phyloP scores from a whole-genome alignment of 2,329 filamentous ascomycete genomes.

The Colletotrichum siamense region DNA sequence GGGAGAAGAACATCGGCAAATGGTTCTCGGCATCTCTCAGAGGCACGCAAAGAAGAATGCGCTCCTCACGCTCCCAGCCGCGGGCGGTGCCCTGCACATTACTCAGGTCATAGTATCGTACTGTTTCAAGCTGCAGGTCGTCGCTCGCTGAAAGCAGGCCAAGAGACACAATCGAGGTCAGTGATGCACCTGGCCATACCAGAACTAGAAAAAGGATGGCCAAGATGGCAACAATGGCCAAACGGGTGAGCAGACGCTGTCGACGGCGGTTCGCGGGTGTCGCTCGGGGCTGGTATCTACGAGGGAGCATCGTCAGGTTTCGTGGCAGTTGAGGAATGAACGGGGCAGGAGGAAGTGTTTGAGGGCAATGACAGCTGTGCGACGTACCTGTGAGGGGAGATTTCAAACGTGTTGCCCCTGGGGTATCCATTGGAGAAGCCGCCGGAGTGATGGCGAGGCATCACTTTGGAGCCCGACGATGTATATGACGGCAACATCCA shows the following conservation, averaged over 20 bases:
- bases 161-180: slow-evolving; percentile 68
- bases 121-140: slow-evolving; percentile 86
- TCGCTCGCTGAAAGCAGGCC: slow-evolving; percentile 72
- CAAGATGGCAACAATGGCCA: slow-evolving; percentile 60
- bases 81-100: slow-evolving; percentile 90
- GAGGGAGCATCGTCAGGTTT: neutral
- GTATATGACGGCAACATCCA: slow-evolving; percentile 67
- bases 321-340: neutral
- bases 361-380: neutral
- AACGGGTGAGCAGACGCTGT: slow-evolving; percentile 73
- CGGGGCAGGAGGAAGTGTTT: neutral
- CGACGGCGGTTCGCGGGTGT: slow-evolving; percentile 74
- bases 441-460: slow-evolving; percentile 80
- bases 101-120: slow-evolving; percentile 95
- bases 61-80: slow-evolving; percentile 95
- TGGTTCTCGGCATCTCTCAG: slow-evolving; percentile 92
- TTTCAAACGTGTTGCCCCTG: slow-evolving; percentile 79
- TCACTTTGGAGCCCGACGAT: slow-evolving; percentile 66
- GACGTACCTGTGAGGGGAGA: slow-evolving; percentile 84
- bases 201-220: slow-evolving; percentile 74
- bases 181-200: slow-evolving; percentile 71
- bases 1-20: slow-evolving; percentile 98
- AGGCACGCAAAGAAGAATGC: slow-evolving; percentile 93
- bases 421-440: slow-evolving; percentile 87
- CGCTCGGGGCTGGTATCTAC: slow-evolving; percentile 84